These are phyloP conservation scores for Collybiopsis confluens DNA, from an alignment of 768 basidiomycete genomes.

Conservation along the genomic window DNA sequence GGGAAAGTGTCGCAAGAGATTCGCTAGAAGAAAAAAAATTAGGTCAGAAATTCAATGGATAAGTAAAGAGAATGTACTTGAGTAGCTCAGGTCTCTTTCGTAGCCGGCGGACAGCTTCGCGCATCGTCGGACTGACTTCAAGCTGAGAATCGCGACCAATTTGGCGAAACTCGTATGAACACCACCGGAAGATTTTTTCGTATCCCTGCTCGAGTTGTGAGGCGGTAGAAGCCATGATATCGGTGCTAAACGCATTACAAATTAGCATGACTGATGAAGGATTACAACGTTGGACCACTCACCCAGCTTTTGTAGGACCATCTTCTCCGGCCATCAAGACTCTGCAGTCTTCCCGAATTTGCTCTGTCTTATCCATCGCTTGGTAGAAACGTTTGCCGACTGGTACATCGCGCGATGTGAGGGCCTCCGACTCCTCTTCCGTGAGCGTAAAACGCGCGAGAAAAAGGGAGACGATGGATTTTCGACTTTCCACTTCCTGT, in stretches of 20 bases:
- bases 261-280: no score
- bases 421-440: conserved; percentile 64
- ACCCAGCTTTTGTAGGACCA: conserved; percentile 77
- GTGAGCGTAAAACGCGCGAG: conserved; percentile 81
- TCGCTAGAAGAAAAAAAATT: conserved; percentile 47
- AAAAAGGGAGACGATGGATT: conserved; percentile 75
- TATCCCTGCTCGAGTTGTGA: conserved; percentile 84
- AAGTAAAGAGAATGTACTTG: conserved; percentile 39
- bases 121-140: conserved; percentile 61
- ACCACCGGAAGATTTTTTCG: conserved; percentile 85
- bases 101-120: conserved; percentile 72
- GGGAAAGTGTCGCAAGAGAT: conserved; percentile 68
- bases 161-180: conserved; percentile 78
- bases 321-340: conserved; percentile 85
- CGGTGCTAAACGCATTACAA: conserved; percentile 68
- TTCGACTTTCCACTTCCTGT: conserved; percentile 64
- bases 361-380: conserved; percentile 83
- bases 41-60: neutral
- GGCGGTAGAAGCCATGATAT: conserved; percentile 83
- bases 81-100: conserved; percentile 74
- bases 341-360: conserved; percentile 79
- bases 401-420: conserved; percentile 76
- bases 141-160: conserved; percentile 71
- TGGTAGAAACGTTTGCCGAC: conserved; percentile 73
- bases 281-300: no score